These are phyloP conservation scores for Monosporascus sp. DNA, from an alignment of 2,329 filamentous ascomycete genomes.

Conservation along the genomic window DNA sequence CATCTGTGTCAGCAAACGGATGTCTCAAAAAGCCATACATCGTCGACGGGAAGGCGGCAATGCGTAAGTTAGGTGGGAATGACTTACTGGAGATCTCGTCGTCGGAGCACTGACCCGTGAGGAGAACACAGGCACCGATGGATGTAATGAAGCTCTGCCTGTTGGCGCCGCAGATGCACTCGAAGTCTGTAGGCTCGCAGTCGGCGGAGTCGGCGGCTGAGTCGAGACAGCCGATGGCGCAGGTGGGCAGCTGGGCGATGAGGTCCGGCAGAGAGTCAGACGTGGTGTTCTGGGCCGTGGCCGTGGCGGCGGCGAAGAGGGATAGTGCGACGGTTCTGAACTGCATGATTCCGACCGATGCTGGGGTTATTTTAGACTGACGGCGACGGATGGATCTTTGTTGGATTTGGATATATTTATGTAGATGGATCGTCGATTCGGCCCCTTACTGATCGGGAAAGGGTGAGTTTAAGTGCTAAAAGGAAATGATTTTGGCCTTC, in stretches of 20 bases:
- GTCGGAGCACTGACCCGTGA: conserved; percentile 9
- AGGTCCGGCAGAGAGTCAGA: conserved; percentile 20
- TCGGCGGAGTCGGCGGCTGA: conserved; percentile 14
- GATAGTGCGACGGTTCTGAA: conserved; percentile 13
- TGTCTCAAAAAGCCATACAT: neutral
- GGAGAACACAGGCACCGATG: conserved; percentile 16
- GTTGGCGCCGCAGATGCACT: conserved; percentile 21
- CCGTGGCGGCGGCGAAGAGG: conserved; percentile 18
- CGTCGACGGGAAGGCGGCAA: neutral
- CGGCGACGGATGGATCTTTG: no score
- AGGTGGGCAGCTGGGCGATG: conserved; percentile 22
- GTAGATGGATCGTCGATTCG: no score
- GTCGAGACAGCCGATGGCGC: conserved; percentile 21
- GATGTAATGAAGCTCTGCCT: conserved; percentile 16
- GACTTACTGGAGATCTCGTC: conserved; percentile 21
- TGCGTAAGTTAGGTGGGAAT: neutral
- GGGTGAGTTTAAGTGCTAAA: no score
- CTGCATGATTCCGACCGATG: conserved; percentile 9
- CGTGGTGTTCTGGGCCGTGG: conserved; percentile 15
- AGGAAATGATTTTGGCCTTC: no score
- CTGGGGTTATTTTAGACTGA: no score
- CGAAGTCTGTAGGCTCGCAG: conserved; percentile 23
- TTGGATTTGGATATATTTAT: no score
- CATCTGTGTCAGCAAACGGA: no score
- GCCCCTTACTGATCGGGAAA: no score